Evolutionary conservation across 108 stramenopile genomes (phyloP), one percentile per base, ranked within the genome.

Genomic region (Thalassiosira profunda): DNA sequence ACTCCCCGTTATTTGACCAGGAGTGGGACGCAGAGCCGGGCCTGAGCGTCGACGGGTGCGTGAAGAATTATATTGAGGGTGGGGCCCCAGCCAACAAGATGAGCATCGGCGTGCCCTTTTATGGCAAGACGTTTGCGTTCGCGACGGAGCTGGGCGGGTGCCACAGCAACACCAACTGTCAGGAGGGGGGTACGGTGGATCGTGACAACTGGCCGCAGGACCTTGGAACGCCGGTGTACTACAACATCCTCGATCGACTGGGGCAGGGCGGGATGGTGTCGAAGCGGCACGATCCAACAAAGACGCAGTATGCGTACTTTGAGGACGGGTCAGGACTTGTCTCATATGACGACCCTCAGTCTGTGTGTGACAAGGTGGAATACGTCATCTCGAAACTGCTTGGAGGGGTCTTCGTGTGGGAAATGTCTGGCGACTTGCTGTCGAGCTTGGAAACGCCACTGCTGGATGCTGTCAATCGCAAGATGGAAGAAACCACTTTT

Each of bases 321-420:
- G 68, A 57, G 38, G 72, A 79, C 46, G 77, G 77, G 10, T 51
- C 64, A 36, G 77, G 77, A 5, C 53, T 79, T 10, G 77, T 75
- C n/a, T 68, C 74, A 6, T 75, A 75, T 29, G 77, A 79, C 38
- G 77, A 79, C 25, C 65, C 67, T 35, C 72, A 74, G 67, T 53
- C 77, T 35, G 72, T 68, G 2, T 79, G 77, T 30, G 72, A 79
- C 65, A 79, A 79, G 28, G 72, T 42, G 18, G 72, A 74, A 1
- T 79, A 73, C 23, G 66, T 69, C 49, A 73, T 59, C 30, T 28
- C 58, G 21, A 74, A 79, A 30, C 58, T 60, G 14, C 43, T 79
- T 9, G 72, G 67, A 6, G 77, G 77, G 10, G 34, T 79, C 4
- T 74, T 79, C 33, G 38, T 79, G 43, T 79, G 77, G 77, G 77